These are phyloP conservation scores for Sorghum bicolor DNA, from an alignment of 176 grass and related monocot species.

Conservation along the genomic window Sorghum_bicolor_NCBIv3 NC_012873.2:9999501-10000000, in stretches of 20 bases:
- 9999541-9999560: not conserved
- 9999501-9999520: not conserved
- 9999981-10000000: slow-evolving; percentile 26
- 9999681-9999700: not conserved
- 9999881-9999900: not conserved
- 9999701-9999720: not conserved
- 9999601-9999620: not conserved
- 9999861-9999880: not conserved
- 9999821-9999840: not conserved
- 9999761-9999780: slow-evolving; percentile 30
- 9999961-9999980: slow-evolving; percentile 34
- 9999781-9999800: slow-evolving; percentile 9
- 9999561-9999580: not conserved
- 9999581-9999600: not conserved
- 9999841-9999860: not conserved
- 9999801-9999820: slow-evolving; percentile 5
- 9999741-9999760: slow-evolving; percentile 14
- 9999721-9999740: slow-evolving; percentile 4
- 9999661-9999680: not conserved
- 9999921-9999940: not conserved
- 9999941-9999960: not conserved
- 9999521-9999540: slow-evolving; percentile 15
- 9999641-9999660: not conserved
- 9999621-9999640: not conserved
- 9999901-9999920: too few relatives aligned